phyloP scores from a whole-genome alignment of 2,329 filamentous ascomycete species.

The Fusarium duplospermum region DNA sequence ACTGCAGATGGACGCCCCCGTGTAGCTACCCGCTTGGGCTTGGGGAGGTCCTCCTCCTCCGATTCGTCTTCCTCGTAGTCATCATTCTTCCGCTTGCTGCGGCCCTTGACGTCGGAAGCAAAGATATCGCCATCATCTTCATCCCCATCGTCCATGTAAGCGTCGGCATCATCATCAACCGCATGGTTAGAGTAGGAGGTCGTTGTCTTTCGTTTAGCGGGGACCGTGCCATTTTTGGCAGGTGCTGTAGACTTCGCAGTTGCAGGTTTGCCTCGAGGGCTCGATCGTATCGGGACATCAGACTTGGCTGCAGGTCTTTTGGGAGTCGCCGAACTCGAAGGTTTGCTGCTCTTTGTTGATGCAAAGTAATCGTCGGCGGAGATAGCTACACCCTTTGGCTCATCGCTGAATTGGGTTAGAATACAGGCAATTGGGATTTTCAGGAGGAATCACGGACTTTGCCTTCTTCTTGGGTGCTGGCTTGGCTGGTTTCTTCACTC shows the following conservation, averaged over 20 bases:
- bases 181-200: conserved; percentile 55
- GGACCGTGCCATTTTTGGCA: conserved; percentile 45
- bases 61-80: conserved; percentile 80
- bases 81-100: conserved; percentile 76
- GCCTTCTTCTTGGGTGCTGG: conserved; percentile 66
- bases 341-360: conserved; percentile 56
- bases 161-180: conserved; percentile 65
- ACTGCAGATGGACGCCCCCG: conserved; percentile 48
- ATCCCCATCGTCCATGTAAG: conserved; percentile 75
- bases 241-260: conserved; percentile 45
- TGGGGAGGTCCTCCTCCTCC: conserved; percentile 75
- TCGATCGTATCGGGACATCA: conserved; percentile 62
- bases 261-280: conserved; percentile 61
- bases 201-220: conserved; percentile 56
- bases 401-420: conserved; percentile 47
- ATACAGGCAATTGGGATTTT: background rate
- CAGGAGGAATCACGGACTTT: conserved; percentile 52
- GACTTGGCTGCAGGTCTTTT: conserved; percentile 56
- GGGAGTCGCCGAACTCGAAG: conserved; percentile 52
- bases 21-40: conserved; percentile 68
- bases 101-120: conserved; percentile 75
- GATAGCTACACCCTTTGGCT: conserved; percentile 62
- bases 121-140: conserved; percentile 85
- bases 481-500: conserved; percentile 66
- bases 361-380: conserved; percentile 70